Base-by-base conservation (phyloP, 768 basidiomycete species). In the Lepiota brunneoincarnata region DNA sequence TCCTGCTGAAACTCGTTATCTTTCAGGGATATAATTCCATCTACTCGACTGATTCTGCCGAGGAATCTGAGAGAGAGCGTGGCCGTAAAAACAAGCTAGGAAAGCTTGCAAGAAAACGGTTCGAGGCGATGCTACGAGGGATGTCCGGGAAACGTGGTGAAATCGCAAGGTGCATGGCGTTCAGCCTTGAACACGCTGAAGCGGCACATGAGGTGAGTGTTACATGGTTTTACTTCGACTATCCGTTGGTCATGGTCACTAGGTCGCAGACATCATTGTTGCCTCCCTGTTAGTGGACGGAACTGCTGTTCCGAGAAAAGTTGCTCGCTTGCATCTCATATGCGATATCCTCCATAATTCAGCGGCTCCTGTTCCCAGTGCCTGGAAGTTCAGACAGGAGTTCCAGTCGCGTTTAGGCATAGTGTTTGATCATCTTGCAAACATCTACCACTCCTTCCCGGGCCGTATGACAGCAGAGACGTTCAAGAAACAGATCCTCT, bases 261-360 rank as follows among this genome's bases (percentile, higher is more conserved):
- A 98, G 95, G 83, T 99, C 34, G 84, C 86, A 4, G 93, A 98
- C 59, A 83, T 96, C 60, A 91, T 99, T 61, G 83, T 95, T 23
- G 78, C 89, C 14, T 98, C 97, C 4, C 73, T 98, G 7, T 77
- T 91, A 21, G 86, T 98, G 17, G 92, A 93, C 59, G 77, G 83
- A n/a, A 99, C 97, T 1, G 86, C 97, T 0, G 93, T 98, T n/a
- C 97, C 97, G 51, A 86, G 95, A 61, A 99, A 99, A 69, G 84
- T 98, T 51, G 92, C 97, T 21, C 87, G 97, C 21, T 79, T 99
- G 23, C 88, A 98, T 72, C 79, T 99, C 55, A 92, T 98, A 50
- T 98, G 95, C 66, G 97, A 99, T 66, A 98, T 99, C 59, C 78
- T 99, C 40, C 95, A 98, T 70, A 99, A 99, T 68, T 97, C 95